Evolutionary conservation across 129 eudicot genomes (phyloP).

Genomic region (Escallonia rubra): DNA sequence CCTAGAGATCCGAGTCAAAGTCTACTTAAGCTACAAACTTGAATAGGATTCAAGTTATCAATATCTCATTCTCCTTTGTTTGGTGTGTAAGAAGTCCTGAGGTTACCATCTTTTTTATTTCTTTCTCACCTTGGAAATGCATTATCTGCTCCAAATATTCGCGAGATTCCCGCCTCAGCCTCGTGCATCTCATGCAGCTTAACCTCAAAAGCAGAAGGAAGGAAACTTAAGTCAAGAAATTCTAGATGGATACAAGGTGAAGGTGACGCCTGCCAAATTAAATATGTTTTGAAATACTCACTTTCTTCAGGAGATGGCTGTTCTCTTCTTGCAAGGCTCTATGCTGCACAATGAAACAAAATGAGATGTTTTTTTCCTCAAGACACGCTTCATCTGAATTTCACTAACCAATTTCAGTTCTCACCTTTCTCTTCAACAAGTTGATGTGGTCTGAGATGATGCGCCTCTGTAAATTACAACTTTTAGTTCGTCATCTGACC

Average conservation of each 20-base stretch:
- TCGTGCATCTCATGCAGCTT: constrained; percentile 20
- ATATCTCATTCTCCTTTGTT: background rate
- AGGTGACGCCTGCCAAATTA: too few species aligned
- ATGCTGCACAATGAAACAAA: constrained; percentile 21
- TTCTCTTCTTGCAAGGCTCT: constrained; percentile 44
- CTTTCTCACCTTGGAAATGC: constrained; percentile 12
- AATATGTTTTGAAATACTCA: constrained; percentile 8
- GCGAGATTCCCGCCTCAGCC: constrained; percentile 8
- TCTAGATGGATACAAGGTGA: too few species aligned
- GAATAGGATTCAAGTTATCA: background rate
- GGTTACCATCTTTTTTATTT: background rate
- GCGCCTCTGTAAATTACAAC: constrained; percentile 39
- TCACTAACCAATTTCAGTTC: background rate
- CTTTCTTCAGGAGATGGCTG: constrained; percentile 36
- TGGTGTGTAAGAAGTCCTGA: background rate
- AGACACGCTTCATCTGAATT: background rate
- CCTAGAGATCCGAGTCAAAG: background rate
- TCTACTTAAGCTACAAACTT: background rate
- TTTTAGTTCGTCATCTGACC: background rate
- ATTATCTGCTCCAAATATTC: constrained; percentile 8
- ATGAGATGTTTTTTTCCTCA: too few species aligned
- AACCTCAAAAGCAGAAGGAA: background rate
- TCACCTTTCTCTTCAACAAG: constrained; percentile 61
- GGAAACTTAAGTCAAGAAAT: too few species aligned
- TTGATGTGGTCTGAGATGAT: constrained; percentile 53